Percentiles rank a stretch among this genome's conserved stretches.
Conservation (phyloP, 2,329 filamentous ascomycete genomes). For the Penicillium digitatum region DNA sequence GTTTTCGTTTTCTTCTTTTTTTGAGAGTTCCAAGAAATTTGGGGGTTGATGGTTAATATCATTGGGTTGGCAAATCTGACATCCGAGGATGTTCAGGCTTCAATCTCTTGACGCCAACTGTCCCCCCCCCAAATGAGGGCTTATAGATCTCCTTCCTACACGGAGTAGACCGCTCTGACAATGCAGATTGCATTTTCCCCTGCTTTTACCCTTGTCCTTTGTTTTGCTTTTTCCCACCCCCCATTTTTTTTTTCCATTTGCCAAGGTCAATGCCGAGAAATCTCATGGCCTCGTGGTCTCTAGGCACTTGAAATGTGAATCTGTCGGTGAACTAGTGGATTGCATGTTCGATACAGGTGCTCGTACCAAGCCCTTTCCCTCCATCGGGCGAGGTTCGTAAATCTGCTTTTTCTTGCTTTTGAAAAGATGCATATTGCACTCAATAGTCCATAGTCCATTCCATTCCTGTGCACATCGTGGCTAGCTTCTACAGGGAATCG, state of each 20-base stretch:
- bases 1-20: background rate
- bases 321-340: background rate
- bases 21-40: background rate
- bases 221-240: background rate
- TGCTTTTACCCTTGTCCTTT: background rate
- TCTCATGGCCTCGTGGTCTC: conserved; percentile 2
- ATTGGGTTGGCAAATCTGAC: background rate
- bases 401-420: background rate
- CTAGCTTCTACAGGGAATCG: background rate
- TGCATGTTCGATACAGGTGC: conserved; percentile 4
- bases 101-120: background rate
- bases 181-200: background rate
- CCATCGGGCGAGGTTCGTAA: background rate
- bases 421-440: conserved; percentile 3
- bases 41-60: background rate
- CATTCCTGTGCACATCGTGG: background rate
- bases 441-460: conserved; percentile 3
- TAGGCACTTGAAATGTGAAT: background rate
- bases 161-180: background rate
- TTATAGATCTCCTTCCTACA: background rate
- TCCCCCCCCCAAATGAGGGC: background rate
- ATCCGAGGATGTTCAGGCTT: background rate
- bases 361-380: background rate
- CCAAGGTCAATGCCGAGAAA: background rate
- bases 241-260: background rate